Percentiles rank a stretch among this genome's conserved stretches.
These are phyloP conservation scores for Spatholobus suberectus DNA, from an alignment of 306 rosid genomes.

Conservation along the genomic window DNA sequence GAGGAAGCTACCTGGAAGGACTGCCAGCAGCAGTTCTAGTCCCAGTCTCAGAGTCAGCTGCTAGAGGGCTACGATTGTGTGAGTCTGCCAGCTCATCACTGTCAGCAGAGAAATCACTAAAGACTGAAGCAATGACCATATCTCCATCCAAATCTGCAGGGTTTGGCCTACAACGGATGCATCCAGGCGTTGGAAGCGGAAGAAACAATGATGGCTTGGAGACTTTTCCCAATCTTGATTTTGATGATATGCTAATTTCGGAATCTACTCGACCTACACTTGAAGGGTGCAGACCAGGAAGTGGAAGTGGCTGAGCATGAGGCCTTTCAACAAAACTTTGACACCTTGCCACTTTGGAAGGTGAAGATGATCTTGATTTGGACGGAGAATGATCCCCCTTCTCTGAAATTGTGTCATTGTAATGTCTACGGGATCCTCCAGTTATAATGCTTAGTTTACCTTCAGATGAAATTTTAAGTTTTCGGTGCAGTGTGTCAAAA, in stretches of 20 bases:
- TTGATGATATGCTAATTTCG: constrained; percentile 72
- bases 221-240: constrained; percentile 64
- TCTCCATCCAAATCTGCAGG: constrained; percentile 86
- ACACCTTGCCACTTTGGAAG: constrained; percentile 92
- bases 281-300: constrained; percentile 77
- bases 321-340: constrained; percentile 95
- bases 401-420: constrained; percentile 88
- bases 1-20: constrained; percentile 80
- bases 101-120: constrained; percentile 77
- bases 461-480: constrained; percentile 76
- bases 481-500: constrained; percentile 75
- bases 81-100: constrained; percentile 83
- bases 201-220: constrained; percentile 67
- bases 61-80: constrained; percentile 74
- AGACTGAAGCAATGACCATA: constrained; percentile 65
- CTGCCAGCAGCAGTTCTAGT: constrained; percentile 70
- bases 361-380: constrained; percentile 89
- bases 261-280: constrained; percentile 82
- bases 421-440: constrained; percentile 68
- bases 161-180: constrained; percentile 65
- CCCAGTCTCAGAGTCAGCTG: constrained; percentile 75
- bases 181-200: constrained; percentile 82
- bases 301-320: constrained; percentile 93
- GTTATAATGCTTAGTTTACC: constrained; percentile 64
- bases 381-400: constrained; percentile 75